Evolutionary conservation across 2,329 filamentous ascomycete genomes (phyloP).

Genomic region (Hyphodiscus sp.): DNA sequence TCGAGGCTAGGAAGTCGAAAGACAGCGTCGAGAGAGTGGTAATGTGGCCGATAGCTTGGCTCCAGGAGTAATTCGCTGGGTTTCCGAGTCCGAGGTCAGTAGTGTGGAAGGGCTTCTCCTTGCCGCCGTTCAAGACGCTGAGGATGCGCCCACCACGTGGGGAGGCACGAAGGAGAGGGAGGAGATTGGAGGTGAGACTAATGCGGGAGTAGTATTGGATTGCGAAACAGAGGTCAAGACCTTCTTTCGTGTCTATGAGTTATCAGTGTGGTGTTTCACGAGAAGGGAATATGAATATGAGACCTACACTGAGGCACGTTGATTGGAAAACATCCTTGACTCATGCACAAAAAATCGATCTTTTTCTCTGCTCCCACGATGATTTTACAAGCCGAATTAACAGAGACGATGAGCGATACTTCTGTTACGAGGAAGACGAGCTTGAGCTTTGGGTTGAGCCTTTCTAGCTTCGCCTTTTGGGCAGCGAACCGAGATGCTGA

Average conservation of each 20-base stretch:
- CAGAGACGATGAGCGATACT: constrained; percentile 40
- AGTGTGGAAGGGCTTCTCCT: constrained; percentile 44
- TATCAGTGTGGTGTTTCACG: neutral
- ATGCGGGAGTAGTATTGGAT: constrained; percentile 50
- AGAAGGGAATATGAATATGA: neutral
- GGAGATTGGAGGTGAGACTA: constrained; percentile 47
- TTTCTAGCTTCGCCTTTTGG: constrained; percentile 34
- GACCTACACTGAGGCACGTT: constrained; percentile 17
- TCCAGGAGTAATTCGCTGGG: constrained; percentile 28
- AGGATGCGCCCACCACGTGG: constrained; percentile 42
- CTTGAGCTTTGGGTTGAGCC: constrained; percentile 35
- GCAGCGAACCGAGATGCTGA: constrained; percentile 27
- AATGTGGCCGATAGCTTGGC: constrained; percentile 37
- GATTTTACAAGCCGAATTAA: constrained; percentile 39
- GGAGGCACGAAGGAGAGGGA: constrained; percentile 40
- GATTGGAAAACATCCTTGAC: constrained; percentile 30
- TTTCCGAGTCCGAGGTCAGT: constrained; percentile 31
- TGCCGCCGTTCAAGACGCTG: constrained; percentile 42
- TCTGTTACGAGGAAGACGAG: constrained; percentile 42
- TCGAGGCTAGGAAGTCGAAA: constrained; percentile 39
- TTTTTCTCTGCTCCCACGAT: constrained; percentile 35
- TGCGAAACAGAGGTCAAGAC: constrained; percentile 42
- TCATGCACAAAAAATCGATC: constrained; percentile 41
- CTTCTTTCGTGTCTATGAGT: constrained; percentile 44
- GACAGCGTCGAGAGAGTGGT: constrained; percentile 38